Base-by-base conservation (phyloP, 257 asterid species). In the Lavandula angustifolia region DNA sequence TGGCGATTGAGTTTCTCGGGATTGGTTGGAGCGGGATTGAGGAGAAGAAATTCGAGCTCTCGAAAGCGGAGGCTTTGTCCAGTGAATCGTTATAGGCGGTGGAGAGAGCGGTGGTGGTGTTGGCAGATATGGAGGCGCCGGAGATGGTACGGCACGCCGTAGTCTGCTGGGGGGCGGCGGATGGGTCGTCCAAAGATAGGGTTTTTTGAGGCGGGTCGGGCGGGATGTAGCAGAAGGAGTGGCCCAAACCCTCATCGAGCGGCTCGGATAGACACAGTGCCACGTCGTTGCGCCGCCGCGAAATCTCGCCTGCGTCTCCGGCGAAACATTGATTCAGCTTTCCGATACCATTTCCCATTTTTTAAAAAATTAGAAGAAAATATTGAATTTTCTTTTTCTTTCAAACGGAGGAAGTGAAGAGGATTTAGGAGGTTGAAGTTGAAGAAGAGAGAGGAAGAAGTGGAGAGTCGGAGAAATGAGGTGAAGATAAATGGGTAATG, bases 101-200 rank as follows among this genome's bases (percentile, higher is more conserved):
- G 59, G 99, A 88, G 62, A 84, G 90, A 49, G 89, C 84, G 4
- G 96, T 88, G 51, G 83, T 79, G 54, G 85, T 75, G 79, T 92
- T 92, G 78, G 99, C 99, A 48, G 97, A 89, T 78, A 92, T 87
- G 70, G 96, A 79, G 11, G 99, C 99, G 63, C 99, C 99, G 74
- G 97, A 92, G 62, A 92, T 89, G 12, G 96, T 84, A 10, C 89
- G 75, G 60, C 84, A 85, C 37, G 88, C 76, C 76, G 95, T 58
- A 63, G 80, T 64, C 38, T 62, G 85, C 52, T 35, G 38, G 69
- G 83, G 67, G 27, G 27, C 1, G 60, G 85, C 58, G 68, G 79
- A 60, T 3, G 87, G 62, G 14, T 84, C 89, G 31, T 81, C 83
- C 0, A 71, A 41, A 49, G 76, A 73, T 29, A 76, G 79, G 55